phyloP scores from a whole-genome alignment of 176 grass and related monocot genomes.

The Saccharum officinarum region DNA sequence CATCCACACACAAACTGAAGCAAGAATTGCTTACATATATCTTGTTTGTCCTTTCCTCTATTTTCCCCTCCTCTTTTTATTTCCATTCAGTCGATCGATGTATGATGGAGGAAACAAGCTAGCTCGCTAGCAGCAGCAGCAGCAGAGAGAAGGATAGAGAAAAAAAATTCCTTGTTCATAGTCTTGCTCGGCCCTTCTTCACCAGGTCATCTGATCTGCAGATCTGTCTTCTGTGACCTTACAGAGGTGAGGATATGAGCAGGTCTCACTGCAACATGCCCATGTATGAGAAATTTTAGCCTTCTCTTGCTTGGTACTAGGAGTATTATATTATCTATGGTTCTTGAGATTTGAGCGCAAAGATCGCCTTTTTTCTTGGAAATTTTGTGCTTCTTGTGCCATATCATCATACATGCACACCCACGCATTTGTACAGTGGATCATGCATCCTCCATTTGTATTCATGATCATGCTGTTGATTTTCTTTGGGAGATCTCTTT shows the following conservation, averaged over 20 bases:
- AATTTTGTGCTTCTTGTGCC: slow-evolving; percentile 46
- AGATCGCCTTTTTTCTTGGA: slow-evolving; percentile 32
- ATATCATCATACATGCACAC: slow-evolving; percentile 52
- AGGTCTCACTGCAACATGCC: slow-evolving; percentile 14
- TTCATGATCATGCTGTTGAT: slow-evolving; percentile 15
- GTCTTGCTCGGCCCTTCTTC: background rate
- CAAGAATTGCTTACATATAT: slow-evolving; percentile 13
- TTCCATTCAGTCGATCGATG: background rate
- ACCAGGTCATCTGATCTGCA: slow-evolving; percentile 29
- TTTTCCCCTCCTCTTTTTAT: background rate
- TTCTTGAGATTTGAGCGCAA: slow-evolving; percentile 50
- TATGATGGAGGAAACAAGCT: slow-evolving; percentile 37
- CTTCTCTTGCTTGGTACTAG: slow-evolving; percentile 29
- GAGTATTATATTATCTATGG: slow-evolving; percentile 21
- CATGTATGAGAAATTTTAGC: slow-evolving; percentile 30
- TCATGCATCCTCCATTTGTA: slow-evolving; percentile 11
- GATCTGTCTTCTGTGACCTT: slow-evolving; percentile 37
- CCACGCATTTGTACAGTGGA: slow-evolving; percentile 37
- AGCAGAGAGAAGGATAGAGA: background rate
- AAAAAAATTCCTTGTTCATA: background rate
- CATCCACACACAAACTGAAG: slow-evolving; percentile 34
- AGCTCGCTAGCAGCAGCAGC: background rate
- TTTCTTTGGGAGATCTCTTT: slow-evolving; percentile 22
- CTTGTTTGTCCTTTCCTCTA: slow-evolving; percentile 18
- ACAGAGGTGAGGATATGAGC: slow-evolving; percentile 48